phyloP scores from a whole-genome alignment of 345 rosid species.

The Acer campestre region DNA sequence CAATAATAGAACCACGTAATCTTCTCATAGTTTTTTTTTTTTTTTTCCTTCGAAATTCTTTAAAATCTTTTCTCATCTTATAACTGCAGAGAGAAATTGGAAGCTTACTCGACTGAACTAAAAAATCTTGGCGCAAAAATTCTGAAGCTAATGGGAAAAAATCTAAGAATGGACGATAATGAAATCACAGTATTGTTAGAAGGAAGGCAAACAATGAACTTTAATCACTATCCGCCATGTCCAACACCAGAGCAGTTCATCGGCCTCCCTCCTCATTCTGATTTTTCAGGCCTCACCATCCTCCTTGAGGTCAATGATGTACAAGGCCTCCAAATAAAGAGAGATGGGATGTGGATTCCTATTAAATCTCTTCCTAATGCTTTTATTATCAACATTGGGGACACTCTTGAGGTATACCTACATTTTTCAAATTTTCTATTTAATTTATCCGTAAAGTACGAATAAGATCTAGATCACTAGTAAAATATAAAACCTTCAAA shows the following conservation, averaged over 20 bases:
- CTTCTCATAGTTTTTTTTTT: no score
- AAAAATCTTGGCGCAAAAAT: neutral
- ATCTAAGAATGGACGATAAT: conserved; percentile 1
- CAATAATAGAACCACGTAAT: no score
- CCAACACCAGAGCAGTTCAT: conserved; percentile 38
- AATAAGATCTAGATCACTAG: no score
- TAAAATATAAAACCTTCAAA: no score
- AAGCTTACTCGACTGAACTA: neutral
- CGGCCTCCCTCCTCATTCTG: conserved; percentile 43
- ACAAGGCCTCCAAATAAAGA: conserved; percentile 20
- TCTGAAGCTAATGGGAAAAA: conserved; percentile 8
- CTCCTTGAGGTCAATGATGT: conserved; percentile 26
- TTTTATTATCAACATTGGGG: conserved; percentile 28
- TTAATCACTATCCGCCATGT: conserved; percentile 34
- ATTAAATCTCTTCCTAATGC: conserved; percentile 16
- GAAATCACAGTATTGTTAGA: neutral
- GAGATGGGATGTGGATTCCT: neutral
- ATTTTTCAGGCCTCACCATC: neutral
- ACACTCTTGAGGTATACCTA: conserved; percentile 18
- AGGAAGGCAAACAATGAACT: conserved; percentile 3
- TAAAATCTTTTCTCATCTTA: no score
- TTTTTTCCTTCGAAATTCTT: no score
- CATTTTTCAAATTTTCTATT: no score
- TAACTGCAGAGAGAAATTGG: conserved; percentile 8
- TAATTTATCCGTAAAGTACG: no score